Percentiles rank a stretch among this genome's conserved stretches.
Evolutionary conservation across 352 stramenopile species (phyloP).

Genomic region (Pythium aquatile): DNA sequence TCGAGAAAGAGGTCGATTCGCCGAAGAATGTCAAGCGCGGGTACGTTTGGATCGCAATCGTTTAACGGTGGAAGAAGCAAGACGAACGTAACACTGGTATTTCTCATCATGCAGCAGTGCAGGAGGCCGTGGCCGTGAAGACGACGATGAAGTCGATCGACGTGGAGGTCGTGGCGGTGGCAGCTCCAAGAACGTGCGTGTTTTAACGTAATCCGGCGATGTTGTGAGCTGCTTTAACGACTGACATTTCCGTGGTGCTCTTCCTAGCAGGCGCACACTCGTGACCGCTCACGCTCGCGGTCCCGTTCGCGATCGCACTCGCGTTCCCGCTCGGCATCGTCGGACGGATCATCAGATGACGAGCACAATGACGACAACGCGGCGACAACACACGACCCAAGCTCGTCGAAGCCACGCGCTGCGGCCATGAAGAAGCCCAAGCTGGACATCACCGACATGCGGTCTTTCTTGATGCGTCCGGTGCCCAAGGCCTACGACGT

Average conservation of each 20-base stretch:
- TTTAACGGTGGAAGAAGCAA: no score
- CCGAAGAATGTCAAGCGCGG: constrained; percentile 40
- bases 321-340: constrained; percentile 55
- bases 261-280: constrained; percentile 28
- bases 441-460: constrained; percentile 83
- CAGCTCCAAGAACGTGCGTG: constrained; percentile 43
- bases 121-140: constrained; percentile 37
- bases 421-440: constrained; percentile 62
- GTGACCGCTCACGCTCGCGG: constrained; percentile 45
- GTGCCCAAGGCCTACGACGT: constrained; percentile 88
- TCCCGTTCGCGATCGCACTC: constrained; percentile 51
- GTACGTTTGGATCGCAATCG: constrained; percentile 10
- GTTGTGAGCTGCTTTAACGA: neutral
- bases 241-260: neutral
- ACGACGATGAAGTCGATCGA: constrained; percentile 52
- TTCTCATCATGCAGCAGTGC: neutral
- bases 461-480: constrained; percentile 72
- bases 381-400: constrained; percentile 62
- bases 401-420: constrained; percentile 30
- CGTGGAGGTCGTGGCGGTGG: constrained; percentile 38
- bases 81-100: neutral
- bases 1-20: constrained; percentile 45
- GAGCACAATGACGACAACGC: constrained; percentile 56
- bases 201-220: neutral
- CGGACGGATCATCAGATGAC: constrained; percentile 63